A percentile compares a stretch with the other conserved stretches of the same genome.
These are phyloP conservation scores for Lasiosphaeria miniovina DNA, from an alignment of 495 filamentous ascomycete genomes.

Conservation along the genomic window DNA sequence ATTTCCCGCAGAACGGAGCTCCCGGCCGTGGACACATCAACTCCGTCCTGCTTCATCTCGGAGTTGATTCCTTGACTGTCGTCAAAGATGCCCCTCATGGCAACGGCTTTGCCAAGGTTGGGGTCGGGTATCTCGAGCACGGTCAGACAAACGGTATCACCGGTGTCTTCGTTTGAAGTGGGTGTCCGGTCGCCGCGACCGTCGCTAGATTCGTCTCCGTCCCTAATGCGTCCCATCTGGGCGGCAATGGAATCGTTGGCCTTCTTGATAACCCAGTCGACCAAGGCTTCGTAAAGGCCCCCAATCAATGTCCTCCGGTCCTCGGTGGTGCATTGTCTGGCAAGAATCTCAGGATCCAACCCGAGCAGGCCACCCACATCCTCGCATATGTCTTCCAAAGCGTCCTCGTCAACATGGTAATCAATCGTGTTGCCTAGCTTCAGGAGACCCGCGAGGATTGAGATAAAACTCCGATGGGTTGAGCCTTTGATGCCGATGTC, in stretches of 20 bases:
- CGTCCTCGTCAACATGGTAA: conserved; percentile 80
- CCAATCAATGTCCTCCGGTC: conserved; percentile 80
- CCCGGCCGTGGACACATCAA: conserved; percentile 64
- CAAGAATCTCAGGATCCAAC: conserved; percentile 79
- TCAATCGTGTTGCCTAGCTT: conserved; percentile 90
- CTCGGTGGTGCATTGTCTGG: conserved; percentile 72
- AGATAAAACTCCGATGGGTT: conserved; percentile 73
- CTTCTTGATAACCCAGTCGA: conserved; percentile 88
- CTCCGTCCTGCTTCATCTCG: conserved; percentile 94
- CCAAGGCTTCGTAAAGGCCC: conserved; percentile 88
- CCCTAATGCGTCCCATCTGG: conserved; percentile 62
- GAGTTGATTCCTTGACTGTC: conserved; percentile 87
- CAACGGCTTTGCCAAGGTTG: conserved; percentile 76
- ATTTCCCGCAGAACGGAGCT: conserved; percentile 83
- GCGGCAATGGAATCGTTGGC: conserved; percentile 83
- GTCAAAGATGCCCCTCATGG: conserved; percentile 87
- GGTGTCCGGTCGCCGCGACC: conserved; percentile 55
- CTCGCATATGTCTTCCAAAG: conserved; percentile 81
- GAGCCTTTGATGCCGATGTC: conserved; percentile 89
- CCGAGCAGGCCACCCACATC: conserved; percentile 85
- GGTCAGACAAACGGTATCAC: conserved; percentile 84
- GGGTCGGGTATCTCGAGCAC: conserved; percentile 82
- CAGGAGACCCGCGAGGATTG: conserved; percentile 77
- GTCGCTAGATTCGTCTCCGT: conserved; percentile 62
- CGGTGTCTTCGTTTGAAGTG: conserved; percentile 61